These are phyloP conservation scores for Calvatia gigantea DNA, from an alignment of 768 basidiomycete species.

Conservation along the genomic window DNA sequence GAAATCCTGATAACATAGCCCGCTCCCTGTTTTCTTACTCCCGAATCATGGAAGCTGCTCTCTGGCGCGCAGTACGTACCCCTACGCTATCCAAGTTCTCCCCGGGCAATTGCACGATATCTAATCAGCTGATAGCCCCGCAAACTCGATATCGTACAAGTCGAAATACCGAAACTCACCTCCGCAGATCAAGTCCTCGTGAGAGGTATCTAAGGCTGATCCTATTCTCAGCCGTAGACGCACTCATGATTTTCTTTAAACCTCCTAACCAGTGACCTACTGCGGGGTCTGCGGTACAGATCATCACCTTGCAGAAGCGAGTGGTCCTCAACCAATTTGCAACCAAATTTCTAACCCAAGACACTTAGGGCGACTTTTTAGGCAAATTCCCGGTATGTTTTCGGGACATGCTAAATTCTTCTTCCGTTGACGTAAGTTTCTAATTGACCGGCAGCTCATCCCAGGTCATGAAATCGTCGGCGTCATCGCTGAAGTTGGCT, in stretches of 20 bases:
- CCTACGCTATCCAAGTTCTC: background rate
- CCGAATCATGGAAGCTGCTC: conserved; percentile 8
- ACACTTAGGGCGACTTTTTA: conserved; percentile 60
- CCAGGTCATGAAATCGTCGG: conserved; percentile 60
- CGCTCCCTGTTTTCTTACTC: background rate
- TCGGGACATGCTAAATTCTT: background rate
- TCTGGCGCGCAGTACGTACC: conserved; percentile 5
- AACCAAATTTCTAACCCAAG: background rate
- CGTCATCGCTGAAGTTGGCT: conserved; percentile 68
- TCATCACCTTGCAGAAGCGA: conserved; percentile 42
- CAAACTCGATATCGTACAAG: conserved; percentile 48
- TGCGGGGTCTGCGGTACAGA: conserved; percentile 72
- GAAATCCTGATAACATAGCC: background rate
- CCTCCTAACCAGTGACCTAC: conserved; percentile 28
- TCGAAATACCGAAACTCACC: conserved; percentile 48
- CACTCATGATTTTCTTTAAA: too few relatives aligned
- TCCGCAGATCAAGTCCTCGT: conserved; percentile 50
- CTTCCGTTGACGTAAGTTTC: too few relatives aligned
- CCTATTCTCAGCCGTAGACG: background rate
- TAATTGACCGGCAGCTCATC: too few relatives aligned
- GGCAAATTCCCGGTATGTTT: conserved; percentile 60
- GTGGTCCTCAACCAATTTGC: conserved; percentile 14
- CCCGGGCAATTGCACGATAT: background rate
- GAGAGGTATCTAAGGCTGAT: conserved; percentile 39
- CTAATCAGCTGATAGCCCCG: conserved; percentile 35